Evolutionary conservation across 106 monocot genomes (phyloP).

Genomic region (Acanthochlamys bracteata): DNA sequence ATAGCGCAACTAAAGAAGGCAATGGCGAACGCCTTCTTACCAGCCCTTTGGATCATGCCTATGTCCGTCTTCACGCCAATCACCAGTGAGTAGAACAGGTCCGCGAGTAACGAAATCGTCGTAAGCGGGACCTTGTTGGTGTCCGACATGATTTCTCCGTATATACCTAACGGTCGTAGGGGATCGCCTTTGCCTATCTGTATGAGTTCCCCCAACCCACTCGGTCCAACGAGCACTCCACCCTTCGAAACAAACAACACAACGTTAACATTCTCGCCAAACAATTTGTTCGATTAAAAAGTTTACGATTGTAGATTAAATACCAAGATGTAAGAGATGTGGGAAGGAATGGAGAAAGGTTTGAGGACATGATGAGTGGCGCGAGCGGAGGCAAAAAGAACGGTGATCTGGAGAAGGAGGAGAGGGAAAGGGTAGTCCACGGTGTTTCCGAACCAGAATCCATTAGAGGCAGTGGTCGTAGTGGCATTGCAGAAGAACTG

Average conservation of each 20-base stretch:
- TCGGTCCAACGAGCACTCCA: neutral
- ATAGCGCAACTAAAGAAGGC: neutral
- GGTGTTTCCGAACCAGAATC: no score
- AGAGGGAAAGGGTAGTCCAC: neutral
- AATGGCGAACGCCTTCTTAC: constrained; percentile 16
- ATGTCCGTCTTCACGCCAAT: constrained; percentile 24
- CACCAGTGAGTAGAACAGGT: constrained; percentile 6
- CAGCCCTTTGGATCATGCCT: constrained; percentile 1
- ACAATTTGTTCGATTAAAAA: no score
- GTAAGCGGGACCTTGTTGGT: neutral
- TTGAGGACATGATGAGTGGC: neutral
- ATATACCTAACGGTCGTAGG: neutral
- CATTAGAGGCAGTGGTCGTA: no score
- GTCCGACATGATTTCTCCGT: neutral
- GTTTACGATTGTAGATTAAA: no score
- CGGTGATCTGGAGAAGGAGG: neutral
- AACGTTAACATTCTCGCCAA: no score
- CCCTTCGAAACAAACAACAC: neutral
- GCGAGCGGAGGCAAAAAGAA: neutral
- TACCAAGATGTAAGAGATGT: neutral
- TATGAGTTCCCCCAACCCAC: neutral
- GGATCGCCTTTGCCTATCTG: neutral
- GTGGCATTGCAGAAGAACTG: no score
- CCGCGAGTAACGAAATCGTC: neutral
- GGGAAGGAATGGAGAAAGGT: neutral